These are phyloP conservation scores for Talaromyces trachyspermus DNA, from an alignment of 495 filamentous ascomycete species.

Conservation along the genomic window DNA sequence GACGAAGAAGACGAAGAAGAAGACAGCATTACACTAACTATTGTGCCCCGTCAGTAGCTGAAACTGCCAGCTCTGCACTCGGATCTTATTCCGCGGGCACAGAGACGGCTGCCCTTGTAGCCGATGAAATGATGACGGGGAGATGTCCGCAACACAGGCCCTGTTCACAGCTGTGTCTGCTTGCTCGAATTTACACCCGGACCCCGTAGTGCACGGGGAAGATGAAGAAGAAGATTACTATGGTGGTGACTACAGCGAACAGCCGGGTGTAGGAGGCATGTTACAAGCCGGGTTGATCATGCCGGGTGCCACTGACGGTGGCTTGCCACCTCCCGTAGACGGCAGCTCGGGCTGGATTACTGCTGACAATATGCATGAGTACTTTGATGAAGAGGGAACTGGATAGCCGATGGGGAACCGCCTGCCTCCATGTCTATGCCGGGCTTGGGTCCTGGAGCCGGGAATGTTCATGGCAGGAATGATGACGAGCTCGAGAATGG, in stretches of 20 bases:
- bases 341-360: slow-evolving; percentile 95
- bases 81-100: slow-evolving; percentile 7
- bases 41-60: slow-evolving; percentile 47
- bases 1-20: slow-evolving; percentile 67
- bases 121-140: slow-evolving; percentile 21
- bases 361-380: slow-evolving; percentile 86
- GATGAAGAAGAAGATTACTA: slow-evolving; percentile 36
- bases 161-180: slow-evolving; percentile 76
- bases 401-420: slow-evolving; percentile 38
- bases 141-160: slow-evolving; percentile 33
- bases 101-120: slow-evolving; percentile 6
- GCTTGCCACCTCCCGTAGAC: slow-evolving; percentile 66
- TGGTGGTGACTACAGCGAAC: slow-evolving; percentile 29
- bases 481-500: slow-evolving; percentile 26
- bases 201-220: slow-evolving; percentile 43
- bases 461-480: slow-evolving; percentile 45
- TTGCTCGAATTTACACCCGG: slow-evolving; percentile 86
- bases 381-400: slow-evolving; percentile 60
- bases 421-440: slow-evolving; percentile 19
- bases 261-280: slow-evolving; percentile 8
- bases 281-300: slow-evolving; percentile 23
- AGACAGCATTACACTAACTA: slow-evolving; percentile 62
- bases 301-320: slow-evolving; percentile 34
- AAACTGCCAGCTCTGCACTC: slow-evolving; percentile 3
- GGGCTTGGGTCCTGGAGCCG: slow-evolving; percentile 48